Conservation (phyloP, 257 asterid species). For the Solanum infundibuliforme region DNA sequence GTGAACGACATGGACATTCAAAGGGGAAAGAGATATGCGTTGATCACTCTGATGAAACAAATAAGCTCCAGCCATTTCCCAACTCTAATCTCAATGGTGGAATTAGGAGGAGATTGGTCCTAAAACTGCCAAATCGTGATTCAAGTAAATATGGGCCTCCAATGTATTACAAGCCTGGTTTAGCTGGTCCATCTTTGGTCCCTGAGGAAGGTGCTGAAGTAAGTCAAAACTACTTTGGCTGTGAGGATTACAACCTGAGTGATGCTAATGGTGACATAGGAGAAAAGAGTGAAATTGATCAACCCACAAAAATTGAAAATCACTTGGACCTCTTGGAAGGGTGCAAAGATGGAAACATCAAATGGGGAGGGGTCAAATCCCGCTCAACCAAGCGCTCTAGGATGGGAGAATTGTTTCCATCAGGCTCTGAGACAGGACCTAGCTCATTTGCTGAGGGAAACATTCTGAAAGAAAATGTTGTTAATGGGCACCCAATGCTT, state of each 20-base stretch:
- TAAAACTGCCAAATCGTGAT: conserved; percentile 74
- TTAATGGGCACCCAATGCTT: conserved; percentile 21
- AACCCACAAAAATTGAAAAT: conserved; percentile 17
- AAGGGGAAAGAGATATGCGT: conserved; percentile 67
- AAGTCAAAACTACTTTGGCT: conserved; percentile 8
- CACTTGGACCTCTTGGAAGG: conserved; percentile 66
- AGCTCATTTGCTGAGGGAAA: conserved; percentile 30
- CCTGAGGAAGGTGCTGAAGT: conserved; percentile 21
- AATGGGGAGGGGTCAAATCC: conserved; percentile 87
- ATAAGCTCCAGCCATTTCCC: conserved; percentile 29
- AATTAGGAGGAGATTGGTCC: conserved; percentile 58
- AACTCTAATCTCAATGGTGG: conserved; percentile 35
- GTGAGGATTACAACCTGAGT: conserved; percentile 13
- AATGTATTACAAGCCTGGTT: conserved; percentile 25
- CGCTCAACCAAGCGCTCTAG: conserved; percentile 75
- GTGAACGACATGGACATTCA: conserved; percentile 31
- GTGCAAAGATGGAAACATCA: conserved; percentile 47
- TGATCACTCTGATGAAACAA: conserved; percentile 36
- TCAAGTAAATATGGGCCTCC: conserved; percentile 28
- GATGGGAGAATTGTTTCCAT: conserved; percentile 41
- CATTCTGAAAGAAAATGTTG: conserved; percentile 25
- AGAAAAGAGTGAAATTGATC: conserved; percentile 24
- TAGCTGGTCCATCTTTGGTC: conserved; percentile 40
- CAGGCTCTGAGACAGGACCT: conserved; percentile 28
- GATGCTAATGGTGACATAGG: conserved; percentile 26